Evolutionary conservation across 2,329 filamentous ascomycete genomes (phyloP), one percentile per base, ranked within the genome.

Genomic region (Aspergillus sojae): DNA sequence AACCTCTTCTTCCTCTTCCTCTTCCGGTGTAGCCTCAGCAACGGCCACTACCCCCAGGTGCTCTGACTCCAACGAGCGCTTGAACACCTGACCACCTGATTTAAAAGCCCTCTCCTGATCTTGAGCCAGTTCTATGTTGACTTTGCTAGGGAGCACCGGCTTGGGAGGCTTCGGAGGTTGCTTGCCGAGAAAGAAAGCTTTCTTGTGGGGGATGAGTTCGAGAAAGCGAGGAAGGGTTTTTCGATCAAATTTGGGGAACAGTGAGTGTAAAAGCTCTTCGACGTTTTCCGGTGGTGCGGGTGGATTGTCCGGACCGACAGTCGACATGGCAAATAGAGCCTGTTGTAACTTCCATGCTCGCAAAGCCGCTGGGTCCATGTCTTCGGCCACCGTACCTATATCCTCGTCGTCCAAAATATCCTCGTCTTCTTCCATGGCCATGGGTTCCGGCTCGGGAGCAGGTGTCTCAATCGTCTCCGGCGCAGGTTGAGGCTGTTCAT

Each of bases 101-200:
- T 89, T 88, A 75, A 98, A 99, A 30, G 86, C 84, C 70, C 93
- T 93, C 76, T 96, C 92, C 68, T 96, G 91, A 71, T 98, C 95
- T 54, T 87, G 85, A 3, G 92, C 91, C 39, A 98, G 82, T 65
- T 99, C 95, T 16, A 99, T 84, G 65, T 88, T 93, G 62, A 97
- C 85, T 78, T 99, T 99, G 23, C 91, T 94, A 0, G 93, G 93
- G 5, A 93, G 86, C 4, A 98, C 84, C 19, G 92, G 84, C 77
- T 94, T 95, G 0, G 93, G 92, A 46, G 89, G 89, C 77, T 93
- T 96, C 1, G 84, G 68, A 0, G 94, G 93, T 45, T 88, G 87
- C 78, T 97, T 95, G 62, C 91, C 89, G 65, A 91, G 85, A 78
- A 91, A 94, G 60, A 88, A 85, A 1, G 93, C 91, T 69, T 89